A percentile compares a stretch with the other conserved stretches of the same genome.
Conservation (phyloP, 2,329 filamentous ascomycete species). For the Pseudopithomyces chartarum region DNA sequence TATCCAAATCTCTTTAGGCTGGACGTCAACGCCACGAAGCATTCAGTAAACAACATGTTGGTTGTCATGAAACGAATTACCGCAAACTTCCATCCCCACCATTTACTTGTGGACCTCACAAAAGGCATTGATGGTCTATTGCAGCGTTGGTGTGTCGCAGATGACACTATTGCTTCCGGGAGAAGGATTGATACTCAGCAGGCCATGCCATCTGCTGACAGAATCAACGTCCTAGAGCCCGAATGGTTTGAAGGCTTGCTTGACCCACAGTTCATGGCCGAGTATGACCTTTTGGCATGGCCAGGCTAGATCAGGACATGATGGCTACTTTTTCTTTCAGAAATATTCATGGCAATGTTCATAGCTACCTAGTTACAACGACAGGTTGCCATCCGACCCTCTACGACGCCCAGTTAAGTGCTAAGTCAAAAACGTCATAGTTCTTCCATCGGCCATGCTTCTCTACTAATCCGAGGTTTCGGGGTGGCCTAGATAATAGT, state of each 20-base stretch:
- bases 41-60: background rate
- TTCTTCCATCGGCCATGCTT: conserved; percentile 40
- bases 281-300: background rate
- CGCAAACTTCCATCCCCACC: background rate
- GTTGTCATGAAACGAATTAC: background rate
- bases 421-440: conserved; percentile 48
- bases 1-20: background rate
- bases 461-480: background rate
- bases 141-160: background rate
- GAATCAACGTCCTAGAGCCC: background rate
- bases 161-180: no score
- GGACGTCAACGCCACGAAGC: background rate
- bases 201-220: background rate
- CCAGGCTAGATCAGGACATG: no score
- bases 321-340: background rate
- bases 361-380: background rate
- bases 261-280: background rate
- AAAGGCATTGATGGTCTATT: background rate
- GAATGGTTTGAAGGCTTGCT: background rate
- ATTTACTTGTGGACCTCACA: background rate
- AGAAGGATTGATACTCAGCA: no score
- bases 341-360: background rate
- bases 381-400: no score
- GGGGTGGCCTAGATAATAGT: conserved; percentile 36
- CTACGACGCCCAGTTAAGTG: conserved; percentile 32